Conservation (phyloP, 345 rosid species). For the Salix udensis region DNA sequence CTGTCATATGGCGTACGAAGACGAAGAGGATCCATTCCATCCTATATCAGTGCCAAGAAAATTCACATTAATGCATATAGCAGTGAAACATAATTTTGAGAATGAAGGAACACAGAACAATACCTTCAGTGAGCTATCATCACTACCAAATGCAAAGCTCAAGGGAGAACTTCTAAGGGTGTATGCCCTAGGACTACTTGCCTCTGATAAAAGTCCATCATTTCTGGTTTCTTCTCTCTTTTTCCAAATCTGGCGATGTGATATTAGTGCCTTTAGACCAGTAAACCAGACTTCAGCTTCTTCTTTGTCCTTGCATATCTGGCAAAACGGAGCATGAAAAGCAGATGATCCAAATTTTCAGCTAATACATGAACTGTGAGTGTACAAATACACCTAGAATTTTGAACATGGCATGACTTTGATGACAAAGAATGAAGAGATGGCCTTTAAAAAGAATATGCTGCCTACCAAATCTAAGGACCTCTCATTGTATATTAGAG, state of each 20-base stretch:
- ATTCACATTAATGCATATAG: constrained; percentile 13
- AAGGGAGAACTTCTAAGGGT: constrained; percentile 40
- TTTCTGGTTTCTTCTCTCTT: constrained; percentile 38
- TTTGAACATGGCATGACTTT: neutral
- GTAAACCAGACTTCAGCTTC: constrained; percentile 72
- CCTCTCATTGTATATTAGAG: constrained; percentile 25
- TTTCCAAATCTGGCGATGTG: constrained; percentile 33
- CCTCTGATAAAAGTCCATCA: constrained; percentile 47
- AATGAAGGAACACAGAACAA: constrained; percentile 1
- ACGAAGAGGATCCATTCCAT: constrained; percentile 23
- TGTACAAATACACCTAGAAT: neutral
- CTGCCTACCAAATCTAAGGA: constrained; percentile 31
- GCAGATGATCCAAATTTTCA: neutral
- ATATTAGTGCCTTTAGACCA: constrained; percentile 49
- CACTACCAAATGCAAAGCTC: constrained; percentile 25
- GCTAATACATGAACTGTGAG: neutral
- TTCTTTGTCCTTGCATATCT: constrained; percentile 69
- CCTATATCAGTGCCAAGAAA: constrained; percentile 37
- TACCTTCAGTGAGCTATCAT: constrained; percentile 25
- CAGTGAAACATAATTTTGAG: neutral
- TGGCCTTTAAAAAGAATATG: neutral
- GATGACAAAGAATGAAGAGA: neutral
- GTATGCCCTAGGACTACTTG: constrained; percentile 25
- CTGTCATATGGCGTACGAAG: constrained; percentile 22
- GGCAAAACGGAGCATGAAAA: neutral